Evolutionary conservation across 2,329 filamentous ascomycete species (phyloP), one percentile per base, ranked within the genome.

Genomic region (Lecanicillium sp.): DNA sequence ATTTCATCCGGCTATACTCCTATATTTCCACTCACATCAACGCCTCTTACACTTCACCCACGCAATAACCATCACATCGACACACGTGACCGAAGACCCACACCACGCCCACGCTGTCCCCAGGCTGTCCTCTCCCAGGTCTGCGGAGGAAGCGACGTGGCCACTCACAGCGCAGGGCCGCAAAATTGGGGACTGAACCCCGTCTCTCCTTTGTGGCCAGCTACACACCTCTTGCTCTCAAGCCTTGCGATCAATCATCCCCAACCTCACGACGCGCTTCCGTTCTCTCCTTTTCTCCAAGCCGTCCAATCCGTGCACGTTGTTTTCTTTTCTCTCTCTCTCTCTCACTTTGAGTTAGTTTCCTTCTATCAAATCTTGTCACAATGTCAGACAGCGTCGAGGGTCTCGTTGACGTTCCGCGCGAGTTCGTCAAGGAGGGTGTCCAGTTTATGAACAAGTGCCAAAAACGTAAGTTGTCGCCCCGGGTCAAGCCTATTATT

Each of bases 391-490:
- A 43, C 33, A 19, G 33, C 12, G 41, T 84, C 52, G 78, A 83
- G 61, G 78, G 84, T 57, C 65, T 85, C 53, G 72, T 83, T 56
- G 81, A 85, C 49, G 71, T 79, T 57, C 78, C 78, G 51, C 67
- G 68, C 57, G 76, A 82, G 62, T 83, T 83, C 31, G 27, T 43
- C 41, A 43, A 40, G 41, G 41, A 43, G 15, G 41, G 41, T 18
- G 35, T 74, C 43, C 73, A 78, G 50, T 80, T 80, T 63, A 64
- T 78, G 57, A 71, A 70, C 62, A 64, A 71, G 51, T 78, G 74
- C 68, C 74, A 73, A 47, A 79, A 78, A 65, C 75, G 73, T 75
- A 62, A 43, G 71, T 62, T 28, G n/a, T n/a, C n/a, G n/a, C n/a
- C n/a, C n/a, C n/a, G n/a, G n/a, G n/a, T n/a, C n/a, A n/a, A n/a